phyloP scores from a whole-genome alignment of 129 eudicot species.

The Escallonia herrerae region DNA sequence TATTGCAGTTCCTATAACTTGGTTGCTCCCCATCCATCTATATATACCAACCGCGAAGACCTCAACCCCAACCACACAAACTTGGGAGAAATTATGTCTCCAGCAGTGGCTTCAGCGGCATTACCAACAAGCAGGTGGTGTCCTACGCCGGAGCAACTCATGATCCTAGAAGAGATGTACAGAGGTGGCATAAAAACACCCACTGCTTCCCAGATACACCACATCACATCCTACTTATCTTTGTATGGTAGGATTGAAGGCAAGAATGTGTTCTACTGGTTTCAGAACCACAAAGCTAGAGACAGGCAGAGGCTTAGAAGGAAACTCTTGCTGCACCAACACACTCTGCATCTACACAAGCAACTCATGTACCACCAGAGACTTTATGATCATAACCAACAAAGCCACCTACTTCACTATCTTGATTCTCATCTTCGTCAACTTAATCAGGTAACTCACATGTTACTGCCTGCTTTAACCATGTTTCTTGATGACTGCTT shows the following conservation, averaged over 20 bases:
- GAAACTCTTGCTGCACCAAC: conserved; percentile 35
- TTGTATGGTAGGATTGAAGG: conserved; percentile 73
- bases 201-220: conserved; percentile 69
- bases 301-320: conserved; percentile 70
- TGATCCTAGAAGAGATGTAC: conserved; percentile 77
- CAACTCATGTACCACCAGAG: conserved; percentile 21
- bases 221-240: conserved; percentile 66
- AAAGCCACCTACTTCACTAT: conserved; percentile 21
- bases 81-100: conserved; percentile 10
- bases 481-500: conserved; percentile 1
- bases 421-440: conserved; percentile 7
- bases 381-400: conserved; percentile 8
- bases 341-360: neutral
- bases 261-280: conserved; percentile 94
- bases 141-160: conserved; percentile 85
- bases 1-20: too few relatives aligned
- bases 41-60: conserved; percentile 12
- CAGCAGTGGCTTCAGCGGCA: conserved; percentile 18
- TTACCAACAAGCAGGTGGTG: conserved; percentile 43
- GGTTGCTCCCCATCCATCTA: conserved; percentile 10
- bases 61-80: neutral
- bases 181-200: conserved; percentile 75
- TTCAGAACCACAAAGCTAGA: conserved; percentile 91
- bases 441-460: conserved; percentile 10
- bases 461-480: too few relatives aligned